Percentiles rank a stretch among this genome's conserved stretches.
phyloP scores from a whole-genome alignment of 1,139 yeast genomes.

The Taiozyma onychis region DNA sequence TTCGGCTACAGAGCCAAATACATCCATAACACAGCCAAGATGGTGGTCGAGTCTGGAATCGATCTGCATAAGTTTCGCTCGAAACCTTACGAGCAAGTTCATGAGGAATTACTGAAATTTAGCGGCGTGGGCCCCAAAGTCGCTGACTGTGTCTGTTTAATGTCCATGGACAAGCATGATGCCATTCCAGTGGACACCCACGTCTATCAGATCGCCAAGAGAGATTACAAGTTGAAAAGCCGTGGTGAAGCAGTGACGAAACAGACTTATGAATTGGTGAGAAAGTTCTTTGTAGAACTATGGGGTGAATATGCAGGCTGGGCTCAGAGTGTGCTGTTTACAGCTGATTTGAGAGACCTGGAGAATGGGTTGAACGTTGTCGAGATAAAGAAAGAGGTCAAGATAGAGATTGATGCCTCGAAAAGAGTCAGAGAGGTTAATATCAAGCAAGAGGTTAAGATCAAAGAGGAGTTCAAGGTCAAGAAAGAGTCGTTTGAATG shows the following conservation, averaged over 20 bases:
- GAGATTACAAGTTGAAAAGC: constrained; percentile 66
- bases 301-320: constrained; percentile 97
- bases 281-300: constrained; percentile 52
- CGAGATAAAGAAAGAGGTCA: constrained; percentile 3
- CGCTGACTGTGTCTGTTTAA: constrained; percentile 90
- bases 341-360: constrained; percentile 69
- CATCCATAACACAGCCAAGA: constrained; percentile 69
- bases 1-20: constrained; percentile 94
- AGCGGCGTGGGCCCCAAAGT: constrained; percentile 97
- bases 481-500: constrained; percentile 3
- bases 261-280: constrained; percentile 52
- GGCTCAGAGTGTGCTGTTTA: constrained; percentile 92
- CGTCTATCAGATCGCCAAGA: constrained; percentile 83
- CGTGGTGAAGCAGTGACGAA: constrained; percentile 27
- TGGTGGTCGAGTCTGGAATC: constrained; percentile 33
- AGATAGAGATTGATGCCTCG: constrained; percentile 10
- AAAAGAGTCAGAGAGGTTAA: constrained; percentile 2
- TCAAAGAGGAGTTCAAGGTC: neutral
- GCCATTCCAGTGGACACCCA: constrained; percentile 96
- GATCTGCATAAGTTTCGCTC: constrained; percentile 36
- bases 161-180: constrained; percentile 83
- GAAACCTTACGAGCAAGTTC: constrained; percentile 49
- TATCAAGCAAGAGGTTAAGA: constrained; percentile 7
- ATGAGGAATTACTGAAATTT: constrained; percentile 58
- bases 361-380: constrained; percentile 35